Evolutionary conservation across 768 basidiomycete genomes (phyloP).

Genomic region (Mycena vitilis): DNA sequence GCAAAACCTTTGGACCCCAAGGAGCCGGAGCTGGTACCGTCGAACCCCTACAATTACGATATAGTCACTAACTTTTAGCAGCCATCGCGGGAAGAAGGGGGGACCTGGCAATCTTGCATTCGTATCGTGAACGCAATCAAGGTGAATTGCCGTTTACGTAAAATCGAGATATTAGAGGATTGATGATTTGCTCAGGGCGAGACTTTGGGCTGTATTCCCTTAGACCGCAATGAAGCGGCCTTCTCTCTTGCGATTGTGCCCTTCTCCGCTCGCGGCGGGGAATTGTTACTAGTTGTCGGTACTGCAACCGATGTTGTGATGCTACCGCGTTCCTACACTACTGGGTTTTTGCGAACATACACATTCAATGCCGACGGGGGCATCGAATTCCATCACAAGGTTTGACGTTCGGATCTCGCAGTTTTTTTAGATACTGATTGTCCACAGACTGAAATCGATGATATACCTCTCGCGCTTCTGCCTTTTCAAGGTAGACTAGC

Average conservation of each 20-base stretch:
- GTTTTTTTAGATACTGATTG: background rate
- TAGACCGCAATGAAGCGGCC: constrained; percentile 94
- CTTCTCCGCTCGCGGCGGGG: constrained; percentile 79
- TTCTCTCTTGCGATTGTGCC: constrained; percentile 92
- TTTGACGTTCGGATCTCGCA: constrained; percentile 44
- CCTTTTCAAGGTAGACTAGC: constrained; percentile 93
- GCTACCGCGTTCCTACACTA: constrained; percentile 89
- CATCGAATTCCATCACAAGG: constrained; percentile 90
- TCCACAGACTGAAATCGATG: constrained; percentile 64
- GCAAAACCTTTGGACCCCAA: too few relatives aligned
- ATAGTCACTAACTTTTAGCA: too few relatives aligned
- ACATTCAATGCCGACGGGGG: constrained; percentile 82
- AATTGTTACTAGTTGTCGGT: constrained; percentile 92
- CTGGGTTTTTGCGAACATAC: constrained; percentile 90
- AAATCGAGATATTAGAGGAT: too few relatives aligned
- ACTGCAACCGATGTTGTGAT: constrained; percentile 89
- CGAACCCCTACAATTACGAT: too few relatives aligned
- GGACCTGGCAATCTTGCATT: constrained; percentile 96
- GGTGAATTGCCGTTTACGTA: too few relatives aligned
- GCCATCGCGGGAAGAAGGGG: constrained; percentile 81
- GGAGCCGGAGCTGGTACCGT: too few relatives aligned
- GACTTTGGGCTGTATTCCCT: constrained; percentile 54
- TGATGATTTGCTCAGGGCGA: background rate
- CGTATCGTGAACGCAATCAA: constrained; percentile 91
- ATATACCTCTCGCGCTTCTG: constrained; percentile 89